Conservation (phyloP, 345 rosid genomes). For the Erysimum cheiranthoides region DNA sequence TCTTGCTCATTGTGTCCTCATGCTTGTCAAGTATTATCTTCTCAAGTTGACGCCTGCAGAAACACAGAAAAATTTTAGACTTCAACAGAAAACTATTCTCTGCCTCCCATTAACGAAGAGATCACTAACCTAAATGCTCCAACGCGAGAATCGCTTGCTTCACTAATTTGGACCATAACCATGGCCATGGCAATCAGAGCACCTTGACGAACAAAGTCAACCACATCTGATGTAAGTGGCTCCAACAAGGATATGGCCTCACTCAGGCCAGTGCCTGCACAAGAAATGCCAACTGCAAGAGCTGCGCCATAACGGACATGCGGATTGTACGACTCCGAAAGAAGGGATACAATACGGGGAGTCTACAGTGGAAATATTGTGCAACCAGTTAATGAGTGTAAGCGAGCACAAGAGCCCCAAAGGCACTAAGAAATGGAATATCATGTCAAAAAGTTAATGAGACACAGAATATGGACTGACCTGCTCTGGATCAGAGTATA, state of each 20-base stretch:
- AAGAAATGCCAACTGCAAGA: constrained; percentile 96
- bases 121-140: constrained; percentile 78
- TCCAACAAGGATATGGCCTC: constrained; percentile 94
- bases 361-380: constrained; percentile 61
- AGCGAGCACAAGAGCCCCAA: neutral
- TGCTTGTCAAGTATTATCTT: constrained; percentile 91
- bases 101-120: neutral
- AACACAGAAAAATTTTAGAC: neutral
- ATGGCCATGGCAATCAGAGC: constrained; percentile 98
- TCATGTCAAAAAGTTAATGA: neutral
- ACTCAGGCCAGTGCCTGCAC: constrained; percentile 93
- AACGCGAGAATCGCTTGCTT: constrained; percentile 91
- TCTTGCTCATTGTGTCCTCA: constrained; percentile 98
- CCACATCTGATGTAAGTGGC: constrained; percentile 89
- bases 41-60: constrained; percentile 77
- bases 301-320: constrained; percentile 99
- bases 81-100: neutral
- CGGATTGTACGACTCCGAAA: constrained; percentile 93
- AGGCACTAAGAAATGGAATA: constrained; percentile 2
- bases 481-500: constrained; percentile 95
- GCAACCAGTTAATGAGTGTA: constrained; percentile 20
- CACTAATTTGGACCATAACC: constrained; percentile 94
- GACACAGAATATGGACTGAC: constrained; percentile 36
- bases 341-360: constrained; percentile 89
- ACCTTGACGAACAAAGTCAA: constrained; percentile 98